A percentile compares a stretch with the other conserved stretches of the same genome.
phyloP scores from a whole-genome alignment of 208 protist genomes.

The Crithidia expoeki region DNA sequence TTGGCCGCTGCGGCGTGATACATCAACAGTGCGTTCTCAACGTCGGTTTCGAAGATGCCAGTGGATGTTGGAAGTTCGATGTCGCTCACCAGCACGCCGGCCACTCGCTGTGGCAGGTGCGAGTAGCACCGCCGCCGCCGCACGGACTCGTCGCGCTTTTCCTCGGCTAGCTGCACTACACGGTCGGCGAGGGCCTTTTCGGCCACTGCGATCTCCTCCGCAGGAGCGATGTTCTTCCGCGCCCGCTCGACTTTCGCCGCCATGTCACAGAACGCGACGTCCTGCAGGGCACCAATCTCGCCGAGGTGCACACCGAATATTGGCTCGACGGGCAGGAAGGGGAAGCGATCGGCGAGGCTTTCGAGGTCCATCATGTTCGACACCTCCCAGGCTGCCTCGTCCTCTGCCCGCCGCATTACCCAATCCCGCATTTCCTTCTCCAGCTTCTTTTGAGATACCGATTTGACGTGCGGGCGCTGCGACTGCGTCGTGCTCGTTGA shows the following conservation, averaged over 20 bases:
- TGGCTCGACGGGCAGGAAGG: constrained; percentile 56
- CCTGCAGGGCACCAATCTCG: constrained; percentile 38
- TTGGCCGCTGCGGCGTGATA: constrained; percentile 23
- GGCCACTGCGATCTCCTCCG: constrained; percentile 9
- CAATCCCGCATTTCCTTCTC: constrained; percentile 56
- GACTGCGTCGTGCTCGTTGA: constrained; percentile 7
- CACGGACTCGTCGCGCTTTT: constrained; percentile 26
- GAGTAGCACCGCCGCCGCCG: constrained; percentile 30
- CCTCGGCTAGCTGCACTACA: constrained; percentile 17
- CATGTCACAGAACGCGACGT: constrained; percentile 40
- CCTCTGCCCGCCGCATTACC: constrained; percentile 40
- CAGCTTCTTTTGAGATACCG: constrained; percentile 29
- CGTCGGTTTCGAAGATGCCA: constrained; percentile 32
- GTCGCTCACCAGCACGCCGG: constrained; percentile 52
- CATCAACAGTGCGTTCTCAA: constrained; percentile 15
- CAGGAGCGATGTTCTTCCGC: constrained; percentile 12
- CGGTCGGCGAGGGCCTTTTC: constrained; percentile 19
- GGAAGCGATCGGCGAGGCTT: constrained; percentile 46
- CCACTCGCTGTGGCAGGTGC: constrained; percentile 40
- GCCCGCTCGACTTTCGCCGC: constrained; percentile 41
- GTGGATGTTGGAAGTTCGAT: constrained; percentile 25
- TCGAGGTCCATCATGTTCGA: constrained; percentile 35
- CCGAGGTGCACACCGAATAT: constrained; percentile 39
- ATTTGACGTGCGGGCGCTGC: constrained; percentile 23
- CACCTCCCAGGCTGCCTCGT: constrained; percentile 38